Conservation (phyloP, 1,284 basidiomycete genomes). For the Ceratobasidium sp. region DNA sequence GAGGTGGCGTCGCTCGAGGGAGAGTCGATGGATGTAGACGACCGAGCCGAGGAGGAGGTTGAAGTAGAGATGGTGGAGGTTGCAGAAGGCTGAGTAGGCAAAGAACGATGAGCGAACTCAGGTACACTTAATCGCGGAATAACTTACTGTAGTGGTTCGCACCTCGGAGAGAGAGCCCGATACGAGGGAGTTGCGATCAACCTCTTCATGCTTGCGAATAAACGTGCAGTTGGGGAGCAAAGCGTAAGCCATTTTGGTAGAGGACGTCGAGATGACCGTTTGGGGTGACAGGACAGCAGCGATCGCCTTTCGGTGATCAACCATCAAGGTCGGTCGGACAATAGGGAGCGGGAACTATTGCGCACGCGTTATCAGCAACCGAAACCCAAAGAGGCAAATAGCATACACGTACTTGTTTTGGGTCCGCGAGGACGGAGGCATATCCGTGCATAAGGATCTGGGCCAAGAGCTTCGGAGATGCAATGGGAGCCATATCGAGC, state of each 20-base stretch:
- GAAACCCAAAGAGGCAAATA: neutral
- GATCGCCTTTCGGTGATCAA: neutral
- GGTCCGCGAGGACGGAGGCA: neutral
- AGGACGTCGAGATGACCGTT: neutral
- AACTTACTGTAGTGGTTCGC: neutral
- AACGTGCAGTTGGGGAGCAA: constrained; percentile 31
- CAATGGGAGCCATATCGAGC: constrained; percentile 31
- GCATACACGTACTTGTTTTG: constrained; percentile 39
- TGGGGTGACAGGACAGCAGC: neutral
- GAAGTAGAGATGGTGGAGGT: neutral
- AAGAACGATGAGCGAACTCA: neutral
- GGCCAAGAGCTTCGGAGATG: constrained; percentile 18
- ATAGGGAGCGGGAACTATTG: neutral
- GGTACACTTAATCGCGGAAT: too few species aligned
- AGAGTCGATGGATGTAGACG: constrained; percentile 3
- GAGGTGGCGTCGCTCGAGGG: constrained; percentile 12
- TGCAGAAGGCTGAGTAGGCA: neutral
- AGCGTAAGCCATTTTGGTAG: neutral
- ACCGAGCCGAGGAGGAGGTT: neutral
- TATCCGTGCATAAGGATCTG: constrained; percentile 40
- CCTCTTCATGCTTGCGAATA: neutral
- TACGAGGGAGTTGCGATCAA: neutral
- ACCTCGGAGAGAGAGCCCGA: neutral
- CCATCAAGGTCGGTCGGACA: neutral
- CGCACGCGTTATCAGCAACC: neutral